Conservation (phyloP, 2,329 filamentous ascomycete species). For the Dothideomycetes sp. region DNA sequence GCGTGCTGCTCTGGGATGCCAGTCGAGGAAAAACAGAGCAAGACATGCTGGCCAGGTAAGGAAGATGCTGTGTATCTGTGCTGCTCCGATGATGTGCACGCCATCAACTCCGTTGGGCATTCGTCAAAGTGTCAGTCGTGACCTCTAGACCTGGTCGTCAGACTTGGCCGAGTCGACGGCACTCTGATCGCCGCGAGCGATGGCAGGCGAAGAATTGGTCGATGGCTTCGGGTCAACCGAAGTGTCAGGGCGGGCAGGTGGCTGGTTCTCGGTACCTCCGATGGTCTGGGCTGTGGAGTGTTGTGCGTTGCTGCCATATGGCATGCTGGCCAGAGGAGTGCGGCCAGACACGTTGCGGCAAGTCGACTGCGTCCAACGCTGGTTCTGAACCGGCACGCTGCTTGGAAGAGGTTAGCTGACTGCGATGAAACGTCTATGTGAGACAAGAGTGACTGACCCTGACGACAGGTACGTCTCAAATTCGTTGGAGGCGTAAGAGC, state of each 20-base stretch:
- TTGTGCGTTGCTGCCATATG: constrained; percentile 21
- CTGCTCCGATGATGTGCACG: constrained; percentile 2
- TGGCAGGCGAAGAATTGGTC: constrained; percentile 9
- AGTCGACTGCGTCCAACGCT: constrained; percentile 28
- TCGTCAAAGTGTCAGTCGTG: constrained; percentile 5
- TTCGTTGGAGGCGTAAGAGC: constrained; percentile 21
- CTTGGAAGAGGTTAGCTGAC: not conserved
- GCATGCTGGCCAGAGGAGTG: constrained; percentile 20
- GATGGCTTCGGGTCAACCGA: constrained; percentile 8
- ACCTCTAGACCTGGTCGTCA: not conserved
- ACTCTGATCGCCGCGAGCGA: constrained; percentile 14
- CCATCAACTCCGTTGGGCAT: not conserved
- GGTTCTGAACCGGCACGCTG: constrained; percentile 25
- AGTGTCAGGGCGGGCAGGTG: constrained; percentile 10
- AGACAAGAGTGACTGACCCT: constrained; percentile 10
- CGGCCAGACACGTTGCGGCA: constrained; percentile 19
- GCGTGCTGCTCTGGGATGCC: not conserved
- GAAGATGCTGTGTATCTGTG: constrained; percentile 10
- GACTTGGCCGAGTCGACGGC: constrained; percentile 9
- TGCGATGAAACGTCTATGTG: not conserved
- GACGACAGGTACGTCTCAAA: constrained; percentile 29
- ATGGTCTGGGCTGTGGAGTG: constrained; percentile 8
- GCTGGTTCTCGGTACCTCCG: constrained; percentile 11
- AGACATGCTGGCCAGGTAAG: too few species aligned
- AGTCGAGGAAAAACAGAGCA: too few species aligned